Evolutionary conservation across 495 filamentous ascomycete species (phyloP).

Genomic region (Astrocystis sublimbata): DNA sequence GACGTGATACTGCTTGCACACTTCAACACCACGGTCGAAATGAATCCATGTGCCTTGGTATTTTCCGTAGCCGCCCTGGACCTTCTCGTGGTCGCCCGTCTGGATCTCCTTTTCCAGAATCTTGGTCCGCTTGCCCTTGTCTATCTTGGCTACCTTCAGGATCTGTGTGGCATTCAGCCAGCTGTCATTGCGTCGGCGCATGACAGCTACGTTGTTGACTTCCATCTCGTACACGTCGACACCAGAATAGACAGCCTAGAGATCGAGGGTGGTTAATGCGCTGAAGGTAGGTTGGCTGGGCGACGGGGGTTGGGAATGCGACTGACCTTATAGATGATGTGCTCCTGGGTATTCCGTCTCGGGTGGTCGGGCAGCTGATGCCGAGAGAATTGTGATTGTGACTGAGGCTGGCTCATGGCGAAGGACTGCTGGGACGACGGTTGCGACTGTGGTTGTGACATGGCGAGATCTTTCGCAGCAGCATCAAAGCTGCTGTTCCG

Average conservation of each 20-base stretch:
- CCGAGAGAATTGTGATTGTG: conserved; percentile 44
- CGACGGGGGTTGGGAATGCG: conserved; percentile 7
- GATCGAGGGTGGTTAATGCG: conserved; percentile 23
- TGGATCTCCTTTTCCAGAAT: conserved; percentile 97
- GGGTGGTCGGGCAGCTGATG: conserved; percentile 27
- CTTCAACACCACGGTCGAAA: conserved; percentile 84
- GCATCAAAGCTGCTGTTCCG: conserved; percentile 49
- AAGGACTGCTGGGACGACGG: conserved; percentile 53
- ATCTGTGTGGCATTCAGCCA: conserved; percentile 97
- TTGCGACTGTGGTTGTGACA: conserved; percentile 47
- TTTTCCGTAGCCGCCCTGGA: conserved; percentile 97
- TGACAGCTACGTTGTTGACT: conserved; percentile 84
- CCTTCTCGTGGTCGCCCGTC: conserved; percentile 94
- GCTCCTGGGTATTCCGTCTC: conserved; percentile 50
- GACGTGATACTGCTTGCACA: conserved; percentile 91
- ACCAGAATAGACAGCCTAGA: conserved; percentile 89
- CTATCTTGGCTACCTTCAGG: conserved; percentile 91
- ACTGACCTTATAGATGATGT: conserved; percentile 71
- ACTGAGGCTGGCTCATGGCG: conserved; percentile 49
- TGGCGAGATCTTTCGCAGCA: conserved; percentile 34
- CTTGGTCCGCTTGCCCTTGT: conserved; percentile 95
- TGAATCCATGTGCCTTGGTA: conserved; percentile 99
- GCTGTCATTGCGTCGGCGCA: conserved; percentile 88
- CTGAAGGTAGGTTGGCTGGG: conserved; percentile 3
- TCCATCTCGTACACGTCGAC: conserved; percentile 98